These are phyloP conservation scores for Hypomyces perniciosus DNA, from an alignment of 2,329 filamentous ascomycete genomes.

Conservation along the genomic window DNA sequence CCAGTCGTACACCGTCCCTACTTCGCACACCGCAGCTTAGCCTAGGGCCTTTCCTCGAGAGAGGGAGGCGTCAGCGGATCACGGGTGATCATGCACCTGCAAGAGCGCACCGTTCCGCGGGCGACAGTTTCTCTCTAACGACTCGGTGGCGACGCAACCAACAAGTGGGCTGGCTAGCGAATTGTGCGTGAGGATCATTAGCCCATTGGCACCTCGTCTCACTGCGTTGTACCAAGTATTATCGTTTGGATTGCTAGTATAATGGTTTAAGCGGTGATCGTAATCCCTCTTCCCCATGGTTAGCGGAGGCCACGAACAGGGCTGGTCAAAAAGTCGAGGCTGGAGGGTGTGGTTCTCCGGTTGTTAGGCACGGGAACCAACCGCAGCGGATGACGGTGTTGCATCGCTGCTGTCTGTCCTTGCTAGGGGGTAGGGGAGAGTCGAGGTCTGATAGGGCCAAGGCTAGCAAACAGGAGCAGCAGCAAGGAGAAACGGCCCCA, in stretches of 20 bases:
- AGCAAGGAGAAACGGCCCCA: background rate
- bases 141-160: constrained; percentile 11
- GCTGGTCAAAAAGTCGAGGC: background rate
- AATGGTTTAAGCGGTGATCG: background rate
- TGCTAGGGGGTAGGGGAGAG: background rate
- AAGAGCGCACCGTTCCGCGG: constrained; percentile 31
- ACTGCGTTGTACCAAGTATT: constrained; percentile 1
- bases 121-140: constrained; percentile 7
- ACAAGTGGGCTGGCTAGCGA: constrained; percentile 3
- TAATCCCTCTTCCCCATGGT: too few species aligned
- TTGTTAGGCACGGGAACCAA: background rate
- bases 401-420: background rate
- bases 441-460: background rate
- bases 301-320: background rate
- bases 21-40: constrained; percentile 7
- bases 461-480: background rate
- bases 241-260: background rate
- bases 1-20: background rate
- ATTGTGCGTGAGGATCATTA: background rate
- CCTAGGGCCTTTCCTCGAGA: background rate
- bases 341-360: background rate
- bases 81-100: constrained; percentile 31
- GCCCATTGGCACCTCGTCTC: background rate
- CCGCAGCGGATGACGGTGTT: constrained; percentile 1
- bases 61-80: constrained; percentile 22